Percentiles rank a stretch among this genome's conserved stretches.
phyloP scores from a whole-genome alignment of 371 early-diverging fungal species.

The Conidiobolus incongruus region DNA sequence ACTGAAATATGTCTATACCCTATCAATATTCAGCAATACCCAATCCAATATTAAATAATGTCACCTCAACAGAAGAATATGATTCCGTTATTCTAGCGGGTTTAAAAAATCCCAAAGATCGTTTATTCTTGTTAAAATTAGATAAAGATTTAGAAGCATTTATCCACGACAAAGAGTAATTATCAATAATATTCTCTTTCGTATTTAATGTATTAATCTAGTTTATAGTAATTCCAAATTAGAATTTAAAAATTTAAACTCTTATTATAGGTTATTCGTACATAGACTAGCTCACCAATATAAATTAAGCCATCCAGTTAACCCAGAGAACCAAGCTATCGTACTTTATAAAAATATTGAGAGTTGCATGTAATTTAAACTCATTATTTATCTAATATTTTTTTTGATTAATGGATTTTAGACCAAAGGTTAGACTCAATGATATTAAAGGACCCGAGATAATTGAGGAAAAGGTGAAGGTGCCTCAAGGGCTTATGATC shows the following conservation, averaged over 20 bases:
- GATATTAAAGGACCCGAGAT: slow-evolving; percentile 17
- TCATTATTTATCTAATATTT: background rate
- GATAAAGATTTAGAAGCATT: slow-evolving; percentile 41
- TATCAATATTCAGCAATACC: background rate
- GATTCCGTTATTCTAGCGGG: slow-evolving; percentile 36
- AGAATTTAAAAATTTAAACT: slow-evolving; percentile 48
- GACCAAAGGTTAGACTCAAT: slow-evolving; percentile 15
- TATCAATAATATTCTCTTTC: background rate
- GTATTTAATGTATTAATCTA: background rate
- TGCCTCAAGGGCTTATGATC: slow-evolving; percentile 19
- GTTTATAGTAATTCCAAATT: slow-evolving; percentile 22
- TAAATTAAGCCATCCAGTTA: slow-evolving; percentile 33
- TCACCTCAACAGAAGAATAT: slow-evolving; percentile 6
- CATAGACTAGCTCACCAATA: slow-evolving; percentile 52
- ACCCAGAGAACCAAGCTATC: slow-evolving; percentile 28
- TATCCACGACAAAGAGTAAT: slow-evolving; percentile 30
- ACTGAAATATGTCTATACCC: no score
- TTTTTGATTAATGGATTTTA: slow-evolving; percentile 1
- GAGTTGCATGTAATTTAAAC: slow-evolving; percentile 28
- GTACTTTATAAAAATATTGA: slow-evolving; percentile 28
- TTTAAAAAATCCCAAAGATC: slow-evolving; percentile 40
- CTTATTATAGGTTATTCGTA: slow-evolving; percentile 49
- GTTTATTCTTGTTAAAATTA: slow-evolving; percentile 43
- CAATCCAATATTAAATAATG: background rate
- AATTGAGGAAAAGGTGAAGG: slow-evolving; percentile 9